Conservation (phyloP, 805 yeast genomes). For the Candida ipomoeae region DNA sequence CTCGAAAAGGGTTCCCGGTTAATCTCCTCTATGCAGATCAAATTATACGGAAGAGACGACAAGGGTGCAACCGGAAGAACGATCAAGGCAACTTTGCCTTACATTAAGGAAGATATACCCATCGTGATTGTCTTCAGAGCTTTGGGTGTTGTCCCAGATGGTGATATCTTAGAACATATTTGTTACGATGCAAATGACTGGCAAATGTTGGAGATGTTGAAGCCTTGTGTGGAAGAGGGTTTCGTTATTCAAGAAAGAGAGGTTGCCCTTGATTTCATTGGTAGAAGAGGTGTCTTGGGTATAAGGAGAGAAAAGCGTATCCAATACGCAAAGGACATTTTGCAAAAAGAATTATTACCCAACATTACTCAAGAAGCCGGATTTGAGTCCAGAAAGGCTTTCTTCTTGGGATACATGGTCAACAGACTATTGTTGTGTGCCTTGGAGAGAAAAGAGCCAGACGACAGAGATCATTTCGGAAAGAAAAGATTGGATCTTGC, state of each 20-base stretch:
- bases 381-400: slow-evolving; percentile 93
- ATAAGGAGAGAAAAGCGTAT: slow-evolving; percentile 96
- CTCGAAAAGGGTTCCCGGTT: slow-evolving; percentile 95
- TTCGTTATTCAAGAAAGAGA: slow-evolving; percentile 97
- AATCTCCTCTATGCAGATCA: slow-evolving; percentile 90
- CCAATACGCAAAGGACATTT: slow-evolving; percentile 93
- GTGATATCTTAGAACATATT: slow-evolving; percentile 96
- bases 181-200: slow-evolving; percentile 97
- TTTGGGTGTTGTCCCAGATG: slow-evolving; percentile 97
- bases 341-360: slow-evolving; percentile 94
- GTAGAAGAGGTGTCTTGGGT: slow-evolving; percentile 97
- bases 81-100: slow-evolving; percentile 92
- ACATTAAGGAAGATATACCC: slow-evolving; percentile 94
- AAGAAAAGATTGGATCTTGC: slow-evolving; percentile 97
- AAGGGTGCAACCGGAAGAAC: slow-evolving; percentile 69
- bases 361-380: slow-evolving; percentile 98
- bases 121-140: slow-evolving; percentile 97
- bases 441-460: slow-evolving; percentile 94
- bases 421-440: slow-evolving; percentile 94
- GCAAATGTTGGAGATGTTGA: slow-evolving; percentile 99
- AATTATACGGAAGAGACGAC: slow-evolving; percentile 79
- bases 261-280: slow-evolving; percentile 95
- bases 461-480: slow-evolving; percentile 99
- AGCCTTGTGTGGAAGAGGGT: slow-evolving; percentile 99
- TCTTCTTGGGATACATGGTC: slow-evolving; percentile 96